Evolutionary conservation across 2,329 filamentous ascomycete genomes (phyloP).

Genomic region (Diplodia mutila): DNA sequence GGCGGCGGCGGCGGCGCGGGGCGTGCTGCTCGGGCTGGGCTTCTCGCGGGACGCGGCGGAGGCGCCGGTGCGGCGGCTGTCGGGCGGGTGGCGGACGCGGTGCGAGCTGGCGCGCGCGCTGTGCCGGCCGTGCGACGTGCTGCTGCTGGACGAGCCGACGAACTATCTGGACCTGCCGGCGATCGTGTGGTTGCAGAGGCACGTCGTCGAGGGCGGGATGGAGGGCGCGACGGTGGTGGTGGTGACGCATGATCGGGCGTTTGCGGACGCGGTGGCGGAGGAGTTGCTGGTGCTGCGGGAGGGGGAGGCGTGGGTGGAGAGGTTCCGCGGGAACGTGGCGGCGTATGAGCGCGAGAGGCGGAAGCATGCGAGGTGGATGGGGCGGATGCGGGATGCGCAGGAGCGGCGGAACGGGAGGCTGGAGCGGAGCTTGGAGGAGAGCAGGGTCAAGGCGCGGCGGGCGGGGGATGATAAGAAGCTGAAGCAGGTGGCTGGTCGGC

Average conservation of each 20-base stretch:
- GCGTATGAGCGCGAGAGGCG: slow-evolving; percentile 71
- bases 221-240: slow-evolving; percentile 68
- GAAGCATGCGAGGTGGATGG: slow-evolving; percentile 69
- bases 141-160: slow-evolving; percentile 85
- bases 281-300: slow-evolving; percentile 78
- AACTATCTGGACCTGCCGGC: slow-evolving; percentile 83
- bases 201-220: slow-evolving; percentile 61
- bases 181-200: slow-evolving; percentile 81
- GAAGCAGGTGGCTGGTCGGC: slow-evolving; percentile 79
- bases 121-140: slow-evolving; percentile 73
- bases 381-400: slow-evolving; percentile 78
- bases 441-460: slow-evolving; percentile 73
- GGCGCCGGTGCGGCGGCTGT: slow-evolving; percentile 66
- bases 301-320: slow-evolving; percentile 68
- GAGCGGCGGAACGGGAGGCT: slow-evolving; percentile 81
- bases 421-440: slow-evolving; percentile 46
- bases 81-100: slow-evolving; percentile 62
- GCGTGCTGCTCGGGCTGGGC: slow-evolving; percentile 72
- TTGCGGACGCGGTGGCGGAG: slow-evolving; percentile 73
- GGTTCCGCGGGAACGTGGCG: slow-evolving; percentile 75
- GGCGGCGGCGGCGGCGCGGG: too few relatives aligned
- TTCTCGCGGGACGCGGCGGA: slow-evolving; percentile 65
- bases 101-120: slow-evolving; percentile 57
- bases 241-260: slow-evolving; percentile 84
- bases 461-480: slow-evolving; percentile 84